Evolutionary conservation across 192 early-diverging fungal species (phyloP), one percentile per base, ranked within the genome.

Genomic region (Coemansia pectinata): DNA sequence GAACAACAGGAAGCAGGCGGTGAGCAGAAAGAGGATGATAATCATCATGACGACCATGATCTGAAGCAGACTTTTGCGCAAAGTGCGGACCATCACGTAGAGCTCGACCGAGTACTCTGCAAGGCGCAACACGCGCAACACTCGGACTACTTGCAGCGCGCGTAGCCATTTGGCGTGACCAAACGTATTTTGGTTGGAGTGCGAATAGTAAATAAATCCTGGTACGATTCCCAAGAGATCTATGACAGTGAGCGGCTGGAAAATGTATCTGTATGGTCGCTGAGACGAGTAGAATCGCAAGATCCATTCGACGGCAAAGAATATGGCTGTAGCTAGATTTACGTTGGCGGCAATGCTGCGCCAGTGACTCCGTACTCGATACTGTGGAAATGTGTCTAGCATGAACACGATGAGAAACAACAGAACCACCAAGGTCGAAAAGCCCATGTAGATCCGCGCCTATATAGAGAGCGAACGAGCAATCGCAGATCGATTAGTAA

Each of bases 351-450:
- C 75, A 12, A 83, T 69, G 2, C 10, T 27, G 5, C 74, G 71
- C 80, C 80, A 83, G 38, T 72, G 50, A n/a, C 45, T 36, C 31
- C 53, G 41, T 17, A 83, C 47, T 31, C 80, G 44, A 66, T 83
- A 83, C 63, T 83, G 80, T 2, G 80, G 80, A 25, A 83, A 47
- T 4, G 80, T 83, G 33, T 83, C 80, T 17, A 83, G 73, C 75
- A 83, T 83, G 63, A 83, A 83, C 38, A 83, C 80, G n/a, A 83
- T 83, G 1, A 83, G 63, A 31, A 83, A 83, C 52, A 83, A 47
- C n/a, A 83, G 63, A 67, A 83, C 69, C 3, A 83, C 72, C 38
- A 52, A 9, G 2, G 72, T 72, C 25, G 80, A 83, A n/a, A 77
- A 65, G 29, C 61, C 75, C 50, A 77, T 83, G 45, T 77, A 83